Evolutionary conservation across 352 stramenopile species (phyloP).

Genomic region (Paralagenidium karlingii): DNA sequence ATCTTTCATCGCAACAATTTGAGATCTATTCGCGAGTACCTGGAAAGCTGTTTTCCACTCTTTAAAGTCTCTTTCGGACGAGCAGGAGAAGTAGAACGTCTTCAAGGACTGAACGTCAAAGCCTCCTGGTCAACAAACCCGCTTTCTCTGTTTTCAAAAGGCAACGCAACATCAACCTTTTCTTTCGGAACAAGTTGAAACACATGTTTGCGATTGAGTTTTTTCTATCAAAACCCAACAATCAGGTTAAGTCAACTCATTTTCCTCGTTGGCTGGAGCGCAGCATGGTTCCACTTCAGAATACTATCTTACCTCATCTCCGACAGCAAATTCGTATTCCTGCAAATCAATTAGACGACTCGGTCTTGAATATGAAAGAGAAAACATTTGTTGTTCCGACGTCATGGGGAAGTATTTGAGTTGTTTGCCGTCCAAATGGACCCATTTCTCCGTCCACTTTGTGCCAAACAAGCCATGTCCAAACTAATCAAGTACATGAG

Average conservation of each 20-base stretch:
- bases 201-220: conserved; percentile 40
- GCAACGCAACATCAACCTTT: conserved; percentile 28
- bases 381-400: conserved; percentile 42
- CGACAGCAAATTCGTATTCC: conserved; percentile 27
- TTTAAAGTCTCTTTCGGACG: conserved; percentile 29
- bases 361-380: conserved; percentile 31
- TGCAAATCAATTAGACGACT: conserved; percentile 28
- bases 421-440: conserved; percentile 48
- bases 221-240: too few species aligned
- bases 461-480: conserved; percentile 36
- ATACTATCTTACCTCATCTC: conserved; percentile 49
- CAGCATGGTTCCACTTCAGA: too few species aligned
- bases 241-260: too few species aligned
- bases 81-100: conserved; percentile 38
- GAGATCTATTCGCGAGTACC: too few species aligned
- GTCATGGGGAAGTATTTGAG: conserved; percentile 71
- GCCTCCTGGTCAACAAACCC: neutral
- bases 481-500: too few species aligned
- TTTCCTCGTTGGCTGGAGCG: too few species aligned
- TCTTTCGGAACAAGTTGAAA: conserved; percentile 43
- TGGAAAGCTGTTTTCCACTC: conserved; percentile 48
- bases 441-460: conserved; percentile 77
- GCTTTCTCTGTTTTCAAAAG: neutral
- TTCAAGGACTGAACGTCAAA: conserved; percentile 38
- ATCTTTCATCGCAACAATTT: too few species aligned